Evolutionary conservation across 306 rosid species (phyloP).

Genomic region (Cicer bijugum): DNA sequence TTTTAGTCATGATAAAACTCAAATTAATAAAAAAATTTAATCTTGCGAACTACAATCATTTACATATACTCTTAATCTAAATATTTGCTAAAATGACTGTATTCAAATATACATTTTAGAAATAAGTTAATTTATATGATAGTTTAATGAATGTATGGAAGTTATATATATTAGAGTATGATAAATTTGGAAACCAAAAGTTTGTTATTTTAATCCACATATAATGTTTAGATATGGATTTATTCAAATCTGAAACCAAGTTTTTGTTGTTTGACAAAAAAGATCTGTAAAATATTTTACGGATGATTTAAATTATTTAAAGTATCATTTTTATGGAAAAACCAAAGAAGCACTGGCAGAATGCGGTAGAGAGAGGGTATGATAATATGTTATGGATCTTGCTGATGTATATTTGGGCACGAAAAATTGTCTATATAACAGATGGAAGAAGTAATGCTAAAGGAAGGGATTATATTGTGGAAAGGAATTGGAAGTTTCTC

Average conservation of each 20-base stretch:
- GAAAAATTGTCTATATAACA: slow-evolving; percentile 1
- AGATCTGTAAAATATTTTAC: background rate
- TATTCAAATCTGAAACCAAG: background rate
- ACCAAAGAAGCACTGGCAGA: background rate
- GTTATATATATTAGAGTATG: background rate
- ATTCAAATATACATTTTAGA: background rate
- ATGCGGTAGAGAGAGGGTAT: background rate
- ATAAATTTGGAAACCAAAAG: background rate
- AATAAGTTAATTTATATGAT: background rate
- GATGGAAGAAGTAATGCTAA: slow-evolving; percentile 1
- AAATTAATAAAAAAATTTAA: background rate
- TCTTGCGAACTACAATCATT: background rate
- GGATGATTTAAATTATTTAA: slow-evolving; percentile 24
- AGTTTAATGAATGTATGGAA: background rate
- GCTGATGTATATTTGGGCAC: background rate
- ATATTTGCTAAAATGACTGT: background rate
- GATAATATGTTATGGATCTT: background rate
- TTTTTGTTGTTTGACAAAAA: background rate
- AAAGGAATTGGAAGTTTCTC: slow-evolving; percentile 38
- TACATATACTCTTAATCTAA: background rate
- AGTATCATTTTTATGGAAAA: slow-evolving; percentile 11
- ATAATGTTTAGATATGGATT: background rate
- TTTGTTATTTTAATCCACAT: background rate
- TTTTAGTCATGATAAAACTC: background rate
- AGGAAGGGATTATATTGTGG: background rate